Evolutionary conservation across 129 eudicot species (phyloP).

Genomic region (Flaveria sonorensis): DNA sequence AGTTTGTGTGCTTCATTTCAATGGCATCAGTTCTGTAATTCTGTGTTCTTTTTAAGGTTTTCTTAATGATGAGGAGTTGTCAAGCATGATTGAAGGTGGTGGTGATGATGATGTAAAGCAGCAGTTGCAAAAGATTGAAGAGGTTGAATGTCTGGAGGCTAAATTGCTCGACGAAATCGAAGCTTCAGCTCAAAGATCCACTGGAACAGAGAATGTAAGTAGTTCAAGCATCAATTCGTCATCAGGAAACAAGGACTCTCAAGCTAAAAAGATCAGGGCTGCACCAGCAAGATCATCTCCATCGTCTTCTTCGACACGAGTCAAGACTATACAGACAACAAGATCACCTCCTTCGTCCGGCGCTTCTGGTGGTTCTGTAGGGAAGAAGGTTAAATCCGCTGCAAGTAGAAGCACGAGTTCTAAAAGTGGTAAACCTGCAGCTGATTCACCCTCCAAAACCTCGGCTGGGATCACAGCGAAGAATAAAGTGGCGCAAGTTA

Average conservation of each 20-base stretch:
- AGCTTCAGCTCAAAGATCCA: slow-evolving; percentile 65
- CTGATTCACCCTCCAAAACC: slow-evolving; percentile 32
- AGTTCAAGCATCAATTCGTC: slow-evolving; percentile 32
- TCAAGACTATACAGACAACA: not conserved
- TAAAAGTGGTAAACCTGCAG: slow-evolving; percentile 14
- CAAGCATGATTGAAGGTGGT: slow-evolving; percentile 61
- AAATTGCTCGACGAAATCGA: slow-evolving; percentile 67
- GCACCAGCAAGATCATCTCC: not conserved
- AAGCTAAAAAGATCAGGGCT: slow-evolving; percentile 19
- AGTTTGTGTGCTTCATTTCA: not conserved
- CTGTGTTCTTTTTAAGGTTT: slow-evolving; percentile 43
- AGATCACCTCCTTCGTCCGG: not conserved
- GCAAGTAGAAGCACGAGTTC: slow-evolving; percentile 6
- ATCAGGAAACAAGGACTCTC: slow-evolving; percentile 28
- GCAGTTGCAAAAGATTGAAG: slow-evolving; percentile 49
- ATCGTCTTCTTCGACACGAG: not conserved
- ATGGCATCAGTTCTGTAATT: not conserved
- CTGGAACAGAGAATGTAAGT: slow-evolving; percentile 32
- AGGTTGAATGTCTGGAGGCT: slow-evolving; percentile 55
- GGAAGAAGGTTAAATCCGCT: not conserved
- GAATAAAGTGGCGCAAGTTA: slow-evolving; percentile 12
- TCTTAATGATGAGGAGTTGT: slow-evolving; percentile 77
- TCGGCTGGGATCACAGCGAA: slow-evolving; percentile 13
- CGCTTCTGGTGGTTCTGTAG: not conserved
- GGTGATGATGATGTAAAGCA: slow-evolving; percentile 32